These are phyloP conservation scores for Albatrellus sp. DNA, from an alignment of 1,284 basidiomycete genomes.

Conservation along the genomic window DNA sequence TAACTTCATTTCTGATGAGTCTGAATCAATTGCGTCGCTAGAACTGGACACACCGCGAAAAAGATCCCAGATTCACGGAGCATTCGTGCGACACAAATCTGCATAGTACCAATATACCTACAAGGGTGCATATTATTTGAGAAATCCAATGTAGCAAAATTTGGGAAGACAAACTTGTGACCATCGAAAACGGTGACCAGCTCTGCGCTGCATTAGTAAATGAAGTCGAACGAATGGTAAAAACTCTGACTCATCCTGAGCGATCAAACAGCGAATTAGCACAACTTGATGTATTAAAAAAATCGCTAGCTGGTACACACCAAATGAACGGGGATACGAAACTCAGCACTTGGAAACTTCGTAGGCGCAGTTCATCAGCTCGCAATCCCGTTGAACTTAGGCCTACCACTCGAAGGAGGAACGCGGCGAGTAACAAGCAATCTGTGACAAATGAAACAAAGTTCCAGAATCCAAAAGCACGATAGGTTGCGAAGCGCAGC, in stretches of 20 bases:
- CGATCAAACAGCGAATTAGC: neutral
- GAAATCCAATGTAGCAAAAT: slow-evolving; percentile 6
- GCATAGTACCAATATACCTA: slow-evolving; percentile 75
- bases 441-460: slow-evolving; percentile 64
- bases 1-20: slow-evolving; percentile 30
- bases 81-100: slow-evolving; percentile 83
- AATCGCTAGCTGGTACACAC: slow-evolving; percentile 30
- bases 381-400: slow-evolving; percentile 30
- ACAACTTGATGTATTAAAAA: neutral
- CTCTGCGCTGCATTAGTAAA: slow-evolving; percentile 29
- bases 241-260: slow-evolving; percentile 71
- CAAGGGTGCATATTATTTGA: neutral
- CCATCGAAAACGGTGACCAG: slow-evolving; percentile 73
- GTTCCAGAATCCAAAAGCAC: slow-evolving; percentile 77
- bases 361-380: slow-evolving; percentile 35
- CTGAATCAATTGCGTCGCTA: slow-evolving; percentile 7
- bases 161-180: slow-evolving; percentile 50
- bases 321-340: slow-evolving; percentile 82
- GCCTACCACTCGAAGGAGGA: slow-evolving; percentile 61
- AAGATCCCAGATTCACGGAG: slow-evolving; percentile 88
- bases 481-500: slow-evolving; percentile 53
- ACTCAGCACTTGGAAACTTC: slow-evolving; percentile 79
- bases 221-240: slow-evolving; percentile 1
- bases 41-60: slow-evolving; percentile 48
- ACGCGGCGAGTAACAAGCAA: slow-evolving; percentile 58